Percentiles rank a stretch among this genome's conserved stretches.
These are phyloP conservation scores for Coccinonectria pachysandricola DNA, from an alignment of 2,329 filamentous ascomycete genomes.

Conservation along the genomic window DNA sequence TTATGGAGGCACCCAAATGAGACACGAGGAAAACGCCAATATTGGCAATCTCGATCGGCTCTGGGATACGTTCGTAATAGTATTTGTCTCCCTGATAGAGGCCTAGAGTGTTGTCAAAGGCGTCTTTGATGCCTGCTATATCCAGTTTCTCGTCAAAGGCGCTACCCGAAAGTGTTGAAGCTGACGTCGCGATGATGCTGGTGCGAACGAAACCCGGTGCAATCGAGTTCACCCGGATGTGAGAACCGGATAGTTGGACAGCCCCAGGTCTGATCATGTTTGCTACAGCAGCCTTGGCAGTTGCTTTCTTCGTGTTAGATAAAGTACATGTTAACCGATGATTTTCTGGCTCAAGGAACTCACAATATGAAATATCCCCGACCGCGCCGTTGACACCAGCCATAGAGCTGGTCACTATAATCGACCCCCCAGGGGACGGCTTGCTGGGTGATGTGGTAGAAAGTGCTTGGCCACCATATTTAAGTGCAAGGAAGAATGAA, in stretches of 20 bases:
- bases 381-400: slow-evolving; percentile 4
- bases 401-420: slow-evolving; percentile 9
- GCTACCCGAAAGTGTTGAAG: not conserved
- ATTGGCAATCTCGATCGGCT: slow-evolving; percentile 8
- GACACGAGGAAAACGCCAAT: slow-evolving; percentile 11
- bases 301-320: too few relatives aligned
- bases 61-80: slow-evolving; percentile 8
- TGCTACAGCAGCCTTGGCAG: slow-evolving; percentile 3
- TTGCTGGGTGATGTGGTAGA: slow-evolving; percentile 4
- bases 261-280: slow-evolving; percentile 5
- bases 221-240: slow-evolving; percentile 9
- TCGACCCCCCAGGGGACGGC: slow-evolving; percentile 4
- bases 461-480: slow-evolving; percentile 12
- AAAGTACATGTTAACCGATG: too few relatives aligned
- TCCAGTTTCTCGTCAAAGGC: not conserved
- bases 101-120: slow-evolving; percentile 2
- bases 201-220: slow-evolving; percentile 5
- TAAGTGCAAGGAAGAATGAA: slow-evolving; percentile 8
- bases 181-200: slow-evolving; percentile 3
- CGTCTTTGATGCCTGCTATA: too few relatives aligned
- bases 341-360: not conserved
- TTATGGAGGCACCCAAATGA: slow-evolving; percentile 5
- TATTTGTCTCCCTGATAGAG: slow-evolving; percentile 1
- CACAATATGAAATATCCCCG: slow-evolving; percentile 7
- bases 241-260: slow-evolving; percentile 5